These are phyloP conservation scores for Lizanozyma gosingica DNA, from an alignment of 1,139 yeast species.

Conservation along the genomic window DNA sequence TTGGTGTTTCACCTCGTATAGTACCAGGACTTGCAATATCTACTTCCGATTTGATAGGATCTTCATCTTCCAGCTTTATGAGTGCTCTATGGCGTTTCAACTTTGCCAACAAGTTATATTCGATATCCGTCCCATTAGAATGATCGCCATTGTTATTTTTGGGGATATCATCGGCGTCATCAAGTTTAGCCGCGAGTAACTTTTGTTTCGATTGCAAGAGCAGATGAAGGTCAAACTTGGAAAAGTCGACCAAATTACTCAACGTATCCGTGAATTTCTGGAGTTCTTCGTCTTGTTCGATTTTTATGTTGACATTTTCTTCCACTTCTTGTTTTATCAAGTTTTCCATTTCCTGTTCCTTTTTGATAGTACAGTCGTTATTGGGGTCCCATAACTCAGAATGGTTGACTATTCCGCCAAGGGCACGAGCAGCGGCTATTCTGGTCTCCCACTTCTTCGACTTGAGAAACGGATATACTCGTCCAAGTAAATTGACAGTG, in stretches of 20 bases:
- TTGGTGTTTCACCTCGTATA: not conserved
- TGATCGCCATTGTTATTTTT: conserved; percentile 4
- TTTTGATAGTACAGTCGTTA: conserved; percentile 17
- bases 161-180: not conserved
- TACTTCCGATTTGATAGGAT: not conserved
- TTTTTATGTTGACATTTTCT: conserved; percentile 22
- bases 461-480: conserved; percentile 84
- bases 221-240: not conserved
- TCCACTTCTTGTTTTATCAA: conserved; percentile 15
- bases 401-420: conserved; percentile 85
- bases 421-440: conserved; percentile 87
- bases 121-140: conserved; percentile 1
- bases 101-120: conserved; percentile 1
- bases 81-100: conserved; percentile 3
- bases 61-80: conserved; percentile 1
- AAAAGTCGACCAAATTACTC: conserved; percentile 44
- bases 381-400: conserved; percentile 85
- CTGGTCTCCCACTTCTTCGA: conserved; percentile 94
- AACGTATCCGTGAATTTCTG: conserved; percentile 39
- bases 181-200: not conserved
- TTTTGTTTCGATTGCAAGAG: not conserved
- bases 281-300: conserved; percentile 38
- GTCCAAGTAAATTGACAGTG: conserved; percentile 66
- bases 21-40: not conserved
- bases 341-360: conserved; percentile 13